Conservation (phyloP, 2,329 filamentous ascomycete genomes). For the Mycosphaerella sp. region DNA sequence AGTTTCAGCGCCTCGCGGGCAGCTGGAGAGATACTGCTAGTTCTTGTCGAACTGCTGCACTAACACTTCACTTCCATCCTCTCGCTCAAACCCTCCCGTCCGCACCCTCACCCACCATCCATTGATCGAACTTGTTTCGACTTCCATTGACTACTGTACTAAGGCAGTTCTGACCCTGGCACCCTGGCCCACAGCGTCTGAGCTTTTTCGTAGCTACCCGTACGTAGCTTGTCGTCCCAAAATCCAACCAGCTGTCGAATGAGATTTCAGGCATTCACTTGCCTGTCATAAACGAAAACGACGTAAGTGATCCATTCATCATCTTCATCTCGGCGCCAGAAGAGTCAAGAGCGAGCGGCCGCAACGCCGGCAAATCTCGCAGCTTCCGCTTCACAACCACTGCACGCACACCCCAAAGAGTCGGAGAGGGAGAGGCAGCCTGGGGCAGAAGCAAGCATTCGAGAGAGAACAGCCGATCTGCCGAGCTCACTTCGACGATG, state of each 20-base stretch:
- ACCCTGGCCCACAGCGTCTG: slow-evolving; percentile 8
- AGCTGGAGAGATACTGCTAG: not conserved
- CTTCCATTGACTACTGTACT: no score
- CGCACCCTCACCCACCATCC: not conserved
- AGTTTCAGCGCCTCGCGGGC: not conserved
- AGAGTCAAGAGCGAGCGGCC: not conserved
- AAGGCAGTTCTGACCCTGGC: not conserved
- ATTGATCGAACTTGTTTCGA: not conserved
- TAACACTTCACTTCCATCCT: no score
- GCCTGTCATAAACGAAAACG: slow-evolving; percentile 10
- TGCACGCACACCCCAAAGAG: not conserved
- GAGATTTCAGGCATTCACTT: slow-evolving; percentile 13
- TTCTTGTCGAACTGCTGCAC: no score
- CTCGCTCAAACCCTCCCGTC: not conserved
- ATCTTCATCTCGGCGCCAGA: not conserved
- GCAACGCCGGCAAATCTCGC: not conserved
- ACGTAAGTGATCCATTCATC: slow-evolving; percentile 13
- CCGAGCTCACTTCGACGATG: not conserved
- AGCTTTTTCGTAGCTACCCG: slow-evolving; percentile 1
- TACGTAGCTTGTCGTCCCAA: slow-evolving; percentile 4
- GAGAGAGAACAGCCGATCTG: not conserved
- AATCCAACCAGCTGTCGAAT: slow-evolving; percentile 12
- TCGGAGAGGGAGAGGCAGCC: not conserved
- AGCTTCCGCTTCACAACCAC: not conserved
- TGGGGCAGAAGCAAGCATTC: slow-evolving; percentile 1